These are phyloP conservation scores for Adansonia rubrostipa DNA, from an alignment of 441 rosid genomes.

Conservation along the genomic window DNA sequence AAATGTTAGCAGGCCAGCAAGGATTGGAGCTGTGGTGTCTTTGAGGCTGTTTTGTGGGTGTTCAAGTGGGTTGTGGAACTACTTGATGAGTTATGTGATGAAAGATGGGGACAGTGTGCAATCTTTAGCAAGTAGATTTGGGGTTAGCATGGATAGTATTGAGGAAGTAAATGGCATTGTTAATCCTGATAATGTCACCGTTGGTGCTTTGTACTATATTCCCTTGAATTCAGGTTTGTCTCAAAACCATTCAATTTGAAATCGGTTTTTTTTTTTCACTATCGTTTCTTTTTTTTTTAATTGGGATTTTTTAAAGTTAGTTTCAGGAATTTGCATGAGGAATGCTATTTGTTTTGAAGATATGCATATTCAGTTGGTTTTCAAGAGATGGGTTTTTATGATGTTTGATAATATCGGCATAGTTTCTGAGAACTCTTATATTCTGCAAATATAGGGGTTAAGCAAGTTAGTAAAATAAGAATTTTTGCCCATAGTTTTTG, in stretches of 20 bases:
- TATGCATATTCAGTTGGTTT: constrained; percentile 14
- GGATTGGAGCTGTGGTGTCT: constrained; percentile 73
- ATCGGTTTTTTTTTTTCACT: not conserved
- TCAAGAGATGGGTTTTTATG: constrained; percentile 10
- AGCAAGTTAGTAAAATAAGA: constrained; percentile 8
- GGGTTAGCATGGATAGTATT: constrained; percentile 91
- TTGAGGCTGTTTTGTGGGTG: constrained; percentile 92
- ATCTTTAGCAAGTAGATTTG: constrained; percentile 85
- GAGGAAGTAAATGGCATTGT: constrained; percentile 72
- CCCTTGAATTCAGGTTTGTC: constrained; percentile 87
- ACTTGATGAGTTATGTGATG: constrained; percentile 89
- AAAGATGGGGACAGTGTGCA: constrained; percentile 78
- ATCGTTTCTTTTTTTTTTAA: constrained; percentile 11
- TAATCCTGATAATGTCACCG: constrained; percentile 81
- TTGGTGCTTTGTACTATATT: constrained; percentile 75
- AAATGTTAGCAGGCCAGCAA: constrained; percentile 56
- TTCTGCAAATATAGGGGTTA: not conserved
- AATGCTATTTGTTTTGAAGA: not conserved
- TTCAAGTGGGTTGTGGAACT: constrained; percentile 95
- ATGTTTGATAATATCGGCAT: constrained; percentile 7
- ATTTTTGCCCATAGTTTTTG: not conserved
- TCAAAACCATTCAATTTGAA: not conserved
- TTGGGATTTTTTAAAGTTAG: not conserved
- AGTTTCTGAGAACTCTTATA: constrained; percentile 11
- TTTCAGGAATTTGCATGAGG: not conserved